Evolutionary conservation across 2,329 filamentous ascomycete species (phyloP).

Genomic region (Colletotrichum lupini): DNA sequence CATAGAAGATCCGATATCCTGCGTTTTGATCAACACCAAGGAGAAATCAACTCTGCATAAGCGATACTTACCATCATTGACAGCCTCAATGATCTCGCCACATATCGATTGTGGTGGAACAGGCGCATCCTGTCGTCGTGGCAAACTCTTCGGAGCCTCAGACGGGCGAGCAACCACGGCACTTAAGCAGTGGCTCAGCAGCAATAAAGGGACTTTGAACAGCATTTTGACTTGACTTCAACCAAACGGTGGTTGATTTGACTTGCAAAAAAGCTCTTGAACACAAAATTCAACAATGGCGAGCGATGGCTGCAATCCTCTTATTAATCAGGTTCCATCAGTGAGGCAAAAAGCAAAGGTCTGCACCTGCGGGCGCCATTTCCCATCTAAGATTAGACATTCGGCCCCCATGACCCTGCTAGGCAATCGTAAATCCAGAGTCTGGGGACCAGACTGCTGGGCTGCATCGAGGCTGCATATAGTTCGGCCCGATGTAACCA

Average conservation of each 20-base stretch:
- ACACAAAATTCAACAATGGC: not conserved
- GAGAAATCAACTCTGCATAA: too few relatives aligned
- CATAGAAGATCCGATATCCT: constrained; percentile 20
- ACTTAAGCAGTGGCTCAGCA: not conserved
- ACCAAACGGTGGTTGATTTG: not conserved
- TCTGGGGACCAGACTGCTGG: not conserved
- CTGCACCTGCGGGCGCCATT: not conserved
- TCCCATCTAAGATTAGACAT: not conserved
- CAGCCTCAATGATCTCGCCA: constrained; percentile 12
- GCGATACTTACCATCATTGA: constrained; percentile 4
- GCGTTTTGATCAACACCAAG: not conserved
- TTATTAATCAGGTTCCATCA: not conserved
- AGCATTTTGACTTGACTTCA: not conserved
- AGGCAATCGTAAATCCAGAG: not conserved
- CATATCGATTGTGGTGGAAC: not conserved
- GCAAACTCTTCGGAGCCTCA: not conserved
- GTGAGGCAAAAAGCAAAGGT: not conserved
- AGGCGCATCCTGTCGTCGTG: constrained; percentile 8
- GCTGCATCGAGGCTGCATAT: not conserved
- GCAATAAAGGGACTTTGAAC: not conserved
- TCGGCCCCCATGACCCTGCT: not conserved
- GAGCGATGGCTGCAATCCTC: not conserved
- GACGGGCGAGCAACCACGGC: not conserved
- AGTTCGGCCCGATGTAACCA: not conserved
- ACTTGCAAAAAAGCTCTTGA: not conserved